Percentiles rank a stretch among this genome's conserved stretches.
Conservation (phyloP, 495 filamentous ascomycete species). For the Aspergillus saccharolyticus region DNA sequence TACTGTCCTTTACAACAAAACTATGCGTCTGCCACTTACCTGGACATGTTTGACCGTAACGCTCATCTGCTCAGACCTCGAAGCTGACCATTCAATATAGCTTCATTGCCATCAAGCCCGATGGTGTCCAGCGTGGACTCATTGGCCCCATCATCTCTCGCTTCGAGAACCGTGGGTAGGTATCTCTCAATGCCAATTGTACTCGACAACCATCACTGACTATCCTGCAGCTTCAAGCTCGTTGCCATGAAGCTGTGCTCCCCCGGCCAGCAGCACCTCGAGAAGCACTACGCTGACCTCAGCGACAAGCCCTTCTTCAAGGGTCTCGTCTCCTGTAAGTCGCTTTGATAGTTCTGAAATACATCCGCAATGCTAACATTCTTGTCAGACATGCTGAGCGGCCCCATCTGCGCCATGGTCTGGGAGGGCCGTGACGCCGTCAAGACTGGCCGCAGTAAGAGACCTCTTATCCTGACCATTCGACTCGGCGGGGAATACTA, state of each 20-base stretch:
- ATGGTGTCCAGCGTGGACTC: conserved; percentile 99
- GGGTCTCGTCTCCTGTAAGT: conserved; percentile 79
- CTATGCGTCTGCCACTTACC: background rate
- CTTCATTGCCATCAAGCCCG: conserved; percentile 99
- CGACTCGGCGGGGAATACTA: conserved; percentile 3
- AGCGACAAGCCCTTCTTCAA: conserved; percentile 92
- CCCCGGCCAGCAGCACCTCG: conserved; percentile 86
- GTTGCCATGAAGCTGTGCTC: conserved; percentile 90
- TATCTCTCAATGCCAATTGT: conserved; percentile 11
- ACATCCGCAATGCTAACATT: conserved; percentile 9
- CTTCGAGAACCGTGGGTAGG: conserved; percentile 90
- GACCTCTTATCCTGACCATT: background rate
- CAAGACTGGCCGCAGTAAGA: conserved; percentile 90
- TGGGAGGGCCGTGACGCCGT: conserved; percentile 97
- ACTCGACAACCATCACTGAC: conserved; percentile 15
- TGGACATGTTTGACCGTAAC: conserved; percentile 7
- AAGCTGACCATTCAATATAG: conserved; percentile 54
- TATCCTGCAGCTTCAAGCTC: conserved; percentile 79
- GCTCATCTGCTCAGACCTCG: conserved; percentile 25
- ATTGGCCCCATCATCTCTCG: conserved; percentile 93
- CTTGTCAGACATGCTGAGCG: conserved; percentile 83
- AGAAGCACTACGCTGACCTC: conserved; percentile 96
- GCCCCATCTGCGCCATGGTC: conserved; percentile 97
- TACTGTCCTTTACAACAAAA: conserved; percentile 18
- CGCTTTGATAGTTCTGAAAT: background rate